Evolutionary conservation across 805 yeast genomes (phyloP), one percentile per base, ranked within the genome.

Genomic region (Monosporozyma aerobia): DNA sequence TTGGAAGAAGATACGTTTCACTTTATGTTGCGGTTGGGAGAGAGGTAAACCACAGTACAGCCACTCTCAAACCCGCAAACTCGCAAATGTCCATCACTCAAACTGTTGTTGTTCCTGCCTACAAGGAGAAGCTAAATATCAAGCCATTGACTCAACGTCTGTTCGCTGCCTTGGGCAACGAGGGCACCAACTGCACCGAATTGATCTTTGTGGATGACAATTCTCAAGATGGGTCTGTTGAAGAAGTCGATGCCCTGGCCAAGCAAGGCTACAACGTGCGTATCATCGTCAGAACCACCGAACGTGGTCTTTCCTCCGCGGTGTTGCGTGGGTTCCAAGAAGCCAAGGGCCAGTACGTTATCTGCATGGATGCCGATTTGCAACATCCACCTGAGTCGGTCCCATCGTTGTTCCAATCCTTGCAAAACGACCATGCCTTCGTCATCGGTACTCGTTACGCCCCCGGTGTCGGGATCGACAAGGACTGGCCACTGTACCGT

Each of bases 341-440:
- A 49, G 73, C 77, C 30, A 63, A 73, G 51, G 80, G 80, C 58
- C 72, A 73, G 48, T 73, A 75, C 56, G 57, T 76, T 52, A 67
- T 76, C 43, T 76, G 80, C 59, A 76, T 76, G 80, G 80, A 76
- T 61, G 80, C 80, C 25, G 80, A 76, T 62, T 67, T 76, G 51
- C 78, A 76, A 62, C 80, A 77, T 59, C 80, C 80, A 45, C 80
- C 80, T 33, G 80, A 77, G 60, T 67, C 71, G 52, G 79, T 75
- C 9, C 80, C 80, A 49, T 70, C 67, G 32, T 61, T 77, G 54
- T 66, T 77, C 47, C 69, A 71, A 49, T 63, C 71, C 8, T 60
- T 77, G 55, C 70, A 68, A 60, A 62, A 62, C 6, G 43, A 39
- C 43, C 71, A 70, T 54, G 73, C 79, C 29, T 76, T 76, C 51